Evolutionary conservation across 1,139 yeast genomes (phyloP).

Genomic region (Debaryomyces robertsiae): DNA sequence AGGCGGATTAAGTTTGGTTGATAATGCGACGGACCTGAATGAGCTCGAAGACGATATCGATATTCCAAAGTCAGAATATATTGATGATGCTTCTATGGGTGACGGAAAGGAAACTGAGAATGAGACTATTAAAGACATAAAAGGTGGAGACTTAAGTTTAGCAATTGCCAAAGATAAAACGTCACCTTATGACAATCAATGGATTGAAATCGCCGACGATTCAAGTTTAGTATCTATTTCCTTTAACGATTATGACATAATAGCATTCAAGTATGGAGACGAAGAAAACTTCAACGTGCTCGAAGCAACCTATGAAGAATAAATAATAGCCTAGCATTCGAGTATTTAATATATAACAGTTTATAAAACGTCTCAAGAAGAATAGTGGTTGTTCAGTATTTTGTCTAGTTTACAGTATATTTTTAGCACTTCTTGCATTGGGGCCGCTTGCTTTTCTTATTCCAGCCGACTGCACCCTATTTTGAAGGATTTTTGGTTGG

Average conservation of each 20-base stretch:
- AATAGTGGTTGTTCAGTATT: not conserved
- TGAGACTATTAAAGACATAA: conserved; percentile 13
- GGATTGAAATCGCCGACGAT: conserved; percentile 39
- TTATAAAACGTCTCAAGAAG: not conserved
- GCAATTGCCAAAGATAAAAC: conserved; percentile 47
- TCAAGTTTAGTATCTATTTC: conserved; percentile 25
- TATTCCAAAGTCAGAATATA: conserved; percentile 31
- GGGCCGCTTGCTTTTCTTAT: conserved; percentile 40
- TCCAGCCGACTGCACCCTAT: conserved; percentile 40
- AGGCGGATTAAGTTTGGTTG: conserved; percentile 45
- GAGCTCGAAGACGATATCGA: conserved; percentile 28
- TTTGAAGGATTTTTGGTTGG: conserved; percentile 20
- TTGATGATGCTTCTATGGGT: conserved; percentile 12
- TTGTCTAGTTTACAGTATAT: conserved; percentile 6
- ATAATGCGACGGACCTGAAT: conserved; percentile 19
- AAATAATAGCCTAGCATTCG: conserved; percentile 10
- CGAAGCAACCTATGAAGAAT: conserved; percentile 48
- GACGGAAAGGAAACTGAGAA: conserved; percentile 10
- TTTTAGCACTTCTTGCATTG: conserved; percentile 6
- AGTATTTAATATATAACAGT: conserved; percentile 4
- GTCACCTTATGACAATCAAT: conserved; percentile 41
- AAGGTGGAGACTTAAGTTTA: conserved; percentile 29
- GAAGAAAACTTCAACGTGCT: conserved; percentile 42
- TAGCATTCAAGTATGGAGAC: conserved; percentile 40
- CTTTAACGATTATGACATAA: conserved; percentile 41